These are phyloP conservation scores for Boletus smithii DNA, from an alignment of 1,284 basidiomycete species.

Conservation along the genomic window DNA sequence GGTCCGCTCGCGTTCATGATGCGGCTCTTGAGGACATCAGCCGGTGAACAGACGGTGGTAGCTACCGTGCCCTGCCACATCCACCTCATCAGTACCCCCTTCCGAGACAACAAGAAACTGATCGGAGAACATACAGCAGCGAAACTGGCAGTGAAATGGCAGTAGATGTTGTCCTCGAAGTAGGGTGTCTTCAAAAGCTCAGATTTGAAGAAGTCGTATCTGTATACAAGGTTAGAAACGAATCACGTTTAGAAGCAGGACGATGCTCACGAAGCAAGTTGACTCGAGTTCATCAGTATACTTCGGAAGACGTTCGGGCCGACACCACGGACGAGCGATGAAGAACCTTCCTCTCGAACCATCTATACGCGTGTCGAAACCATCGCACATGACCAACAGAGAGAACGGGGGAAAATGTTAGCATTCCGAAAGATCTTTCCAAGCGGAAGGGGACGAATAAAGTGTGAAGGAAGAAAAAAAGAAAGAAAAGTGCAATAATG, in stretches of 20 bases:
- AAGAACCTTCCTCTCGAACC: slow-evolving; percentile 78
- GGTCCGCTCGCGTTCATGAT: slow-evolving; percentile 89
- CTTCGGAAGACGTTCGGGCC: slow-evolving; percentile 85
- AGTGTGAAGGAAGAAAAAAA: neutral
- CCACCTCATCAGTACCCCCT: neutral
- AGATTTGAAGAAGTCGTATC: slow-evolving; percentile 89
- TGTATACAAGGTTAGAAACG: slow-evolving; percentile 27
- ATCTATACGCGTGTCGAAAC: slow-evolving; percentile 49
- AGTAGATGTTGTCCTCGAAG: slow-evolving; percentile 76
- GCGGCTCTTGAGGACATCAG: slow-evolving; percentile 86
- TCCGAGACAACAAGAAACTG: neutral
- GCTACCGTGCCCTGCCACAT: slow-evolving; percentile 75
- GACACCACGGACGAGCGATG: slow-evolving; percentile 75
- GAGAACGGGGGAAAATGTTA: slow-evolving; percentile 6
- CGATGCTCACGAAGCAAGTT: slow-evolving; percentile 61
- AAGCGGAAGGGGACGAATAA: neutral
- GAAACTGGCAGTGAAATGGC: slow-evolving; percentile 84
- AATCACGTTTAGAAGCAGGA: neutral
- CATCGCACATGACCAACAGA: neutral
- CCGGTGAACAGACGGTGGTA: slow-evolving; percentile 91
- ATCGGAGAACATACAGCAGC: slow-evolving; percentile 57
- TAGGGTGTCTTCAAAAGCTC: slow-evolving; percentile 66
- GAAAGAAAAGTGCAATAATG: neutral
- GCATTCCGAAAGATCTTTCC: neutral
- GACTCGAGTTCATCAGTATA: slow-evolving; percentile 87